Percentiles rank a stretch among this genome's conserved stretches.
phyloP scores from a whole-genome alignment of 257 asterid species.

The Jasminum sambac region DNA sequence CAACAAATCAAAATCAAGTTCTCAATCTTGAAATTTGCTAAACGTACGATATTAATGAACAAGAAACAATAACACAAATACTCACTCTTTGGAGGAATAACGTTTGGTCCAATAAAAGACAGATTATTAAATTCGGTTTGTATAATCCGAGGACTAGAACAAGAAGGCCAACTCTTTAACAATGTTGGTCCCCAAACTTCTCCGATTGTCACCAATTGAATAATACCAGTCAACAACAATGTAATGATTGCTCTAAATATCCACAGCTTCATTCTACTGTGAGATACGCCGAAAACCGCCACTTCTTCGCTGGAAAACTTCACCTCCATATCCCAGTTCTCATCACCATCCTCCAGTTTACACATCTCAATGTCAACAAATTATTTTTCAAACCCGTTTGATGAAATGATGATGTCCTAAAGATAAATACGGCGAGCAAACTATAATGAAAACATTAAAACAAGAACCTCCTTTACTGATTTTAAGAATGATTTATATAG shows the following conservation, averaged over 20 bases:
- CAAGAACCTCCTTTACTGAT: conserved; percentile 8
- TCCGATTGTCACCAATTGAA: conserved; percentile 54
- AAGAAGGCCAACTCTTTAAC: conserved; percentile 58
- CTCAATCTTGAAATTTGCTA: neutral
- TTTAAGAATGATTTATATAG: neutral
- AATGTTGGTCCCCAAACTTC: conserved; percentile 60
- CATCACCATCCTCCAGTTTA: conserved; percentile 25
- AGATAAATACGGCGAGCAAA: conserved; percentile 2
- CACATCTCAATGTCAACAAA: conserved; percentile 26
- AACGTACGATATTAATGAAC: neutral
- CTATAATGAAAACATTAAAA: neutral
- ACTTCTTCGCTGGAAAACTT: conserved; percentile 28
- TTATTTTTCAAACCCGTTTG: conserved; percentile 21
- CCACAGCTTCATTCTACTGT: conserved; percentile 53
- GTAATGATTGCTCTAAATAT: conserved; percentile 46
- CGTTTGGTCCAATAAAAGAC: conserved; percentile 22
- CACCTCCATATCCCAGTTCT: conserved; percentile 23
- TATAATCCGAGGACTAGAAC: conserved; percentile 27
- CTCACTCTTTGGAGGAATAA: conserved; percentile 53
- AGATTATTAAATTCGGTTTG: conserved; percentile 21
- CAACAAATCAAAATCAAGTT: neutral
- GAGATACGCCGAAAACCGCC: conserved; percentile 34
- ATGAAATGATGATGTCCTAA: conserved; percentile 12
- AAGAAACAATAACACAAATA: conserved; percentile 6
- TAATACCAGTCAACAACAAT: conserved; percentile 50